These are phyloP conservation scores for Cryptosporidium parvum DNA, from an alignment of 169 alveolate genomes.

Conservation along the genomic window DNA sequence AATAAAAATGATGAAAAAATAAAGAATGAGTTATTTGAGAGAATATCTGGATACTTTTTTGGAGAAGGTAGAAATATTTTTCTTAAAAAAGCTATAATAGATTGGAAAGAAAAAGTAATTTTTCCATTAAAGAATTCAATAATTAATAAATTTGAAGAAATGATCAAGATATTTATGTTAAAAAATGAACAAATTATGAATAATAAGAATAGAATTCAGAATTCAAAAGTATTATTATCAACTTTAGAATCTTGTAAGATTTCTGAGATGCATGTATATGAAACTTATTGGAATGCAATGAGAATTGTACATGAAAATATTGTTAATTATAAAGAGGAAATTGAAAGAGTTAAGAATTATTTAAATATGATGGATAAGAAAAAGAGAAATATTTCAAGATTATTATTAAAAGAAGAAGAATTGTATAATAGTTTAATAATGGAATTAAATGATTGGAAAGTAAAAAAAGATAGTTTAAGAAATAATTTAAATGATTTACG, in stretches of 20 bases:
- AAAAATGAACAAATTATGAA: conserved; percentile 11
- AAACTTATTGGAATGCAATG: conserved; percentile 72
- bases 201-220: conserved; percentile 43
- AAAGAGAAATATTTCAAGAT: conserved; percentile 11
- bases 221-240: conserved; percentile 59
- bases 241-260: conserved; percentile 65
- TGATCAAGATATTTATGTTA: not conserved
- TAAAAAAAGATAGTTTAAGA: conserved; percentile 30
- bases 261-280: conserved; percentile 73
- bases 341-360: conserved; percentile 33
- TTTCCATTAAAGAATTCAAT: conserved; percentile 29
- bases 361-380: conserved; percentile 31
- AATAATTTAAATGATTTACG: conserved; percentile 13
- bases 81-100: conserved; percentile 8
- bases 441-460: conserved; percentile 48
- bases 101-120: conserved; percentile 54
- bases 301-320: conserved; percentile 56
- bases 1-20: conserved; percentile 41
- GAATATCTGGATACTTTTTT: conserved; percentile 37
- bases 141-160: conserved; percentile 11
- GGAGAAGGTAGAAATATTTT: conserved; percentile 22
- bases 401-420: conserved; percentile 64
- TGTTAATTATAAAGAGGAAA: conserved; percentile 47
- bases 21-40: conserved; percentile 42
- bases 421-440: conserved; percentile 17